Evolutionary conservation across 31 red algal species (phyloP), one percentile per base, ranked within the genome.

Genomic region (Bonnemaisonia californica): DNA sequence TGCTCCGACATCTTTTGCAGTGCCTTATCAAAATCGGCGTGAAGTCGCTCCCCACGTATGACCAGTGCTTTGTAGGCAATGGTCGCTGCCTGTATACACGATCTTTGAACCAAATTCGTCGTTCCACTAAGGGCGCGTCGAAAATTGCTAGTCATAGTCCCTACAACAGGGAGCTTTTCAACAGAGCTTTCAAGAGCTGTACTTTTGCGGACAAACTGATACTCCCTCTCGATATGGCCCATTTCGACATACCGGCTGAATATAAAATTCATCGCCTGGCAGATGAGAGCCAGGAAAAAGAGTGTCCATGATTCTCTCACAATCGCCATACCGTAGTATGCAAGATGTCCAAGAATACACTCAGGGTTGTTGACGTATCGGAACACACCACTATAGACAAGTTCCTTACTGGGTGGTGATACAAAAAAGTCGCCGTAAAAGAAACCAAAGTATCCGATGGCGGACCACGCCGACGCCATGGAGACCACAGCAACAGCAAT

Each of bases 341-440:
- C 81, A 18, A 98, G 83, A 62, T 92, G 92, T 21, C 92, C 89
- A 23, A 92, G 42, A 29, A 82, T 85, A 61, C 61, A 70, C 36
- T 90, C 89, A 1, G 96, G 96, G 58, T 98, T 82, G 28, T 91
- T 93, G 41, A 98, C 59, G 59, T 95, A 98, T 5, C 89, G 84
- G 69, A 86, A 98, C 64, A 91, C 71, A 55, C 96, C 96, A 24
- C 58, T 80, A 21, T 93, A 86, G 16, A 56, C 54, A n/a, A 87
- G 78, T 45, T 75, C 80, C 4, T 60, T 59, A 56, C 41, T 54
- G 0, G 56, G 35, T 32, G 90, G 64, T 3, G 54, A 29, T 4
- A 98, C 86, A 80, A 98, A 98, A 77, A 98, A 95, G 74, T 98
- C 96, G 13, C 84, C 92, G 69, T 95, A 98, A 57, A 75, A 95